A percentile compares a stretch with the other conserved stretches of the same genome.
phyloP scores from a whole-genome alignment of 331 rosid genomes.

The Pyrus hybrid region DNA sequence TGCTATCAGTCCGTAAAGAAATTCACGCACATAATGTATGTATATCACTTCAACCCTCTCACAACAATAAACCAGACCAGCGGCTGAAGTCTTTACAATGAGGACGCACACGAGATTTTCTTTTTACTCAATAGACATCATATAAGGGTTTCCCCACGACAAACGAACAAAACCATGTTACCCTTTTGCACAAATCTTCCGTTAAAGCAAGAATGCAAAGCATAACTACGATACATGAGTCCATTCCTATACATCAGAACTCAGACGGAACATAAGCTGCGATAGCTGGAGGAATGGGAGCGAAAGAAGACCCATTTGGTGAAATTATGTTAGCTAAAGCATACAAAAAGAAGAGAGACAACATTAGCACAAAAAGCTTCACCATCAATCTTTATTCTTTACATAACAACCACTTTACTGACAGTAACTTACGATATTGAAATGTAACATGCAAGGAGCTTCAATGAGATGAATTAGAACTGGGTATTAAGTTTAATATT shows the following conservation, averaged over 20 bases:
- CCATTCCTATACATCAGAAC: not conserved
- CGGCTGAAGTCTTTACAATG: not conserved
- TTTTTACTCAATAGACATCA: not conserved
- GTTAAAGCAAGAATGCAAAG: not conserved
- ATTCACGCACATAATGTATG: too few relatives aligned
- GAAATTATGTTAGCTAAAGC: not conserved
- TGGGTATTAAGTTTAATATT: too few relatives aligned
- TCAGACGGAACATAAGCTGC: not conserved
- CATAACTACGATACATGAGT: not conserved
- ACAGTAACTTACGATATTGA: not conserved
- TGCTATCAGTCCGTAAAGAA: too few relatives aligned
- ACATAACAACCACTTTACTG: not conserved
- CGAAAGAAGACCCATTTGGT: not conserved
- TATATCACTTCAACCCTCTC: not conserved
- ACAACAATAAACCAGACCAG: not conserved
- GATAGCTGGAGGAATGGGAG: not conserved
- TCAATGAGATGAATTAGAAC: slow-evolving; percentile 12
- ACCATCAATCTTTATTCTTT: slow-evolving; percentile 5
- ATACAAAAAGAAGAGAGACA: not conserved
- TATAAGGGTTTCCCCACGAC: not conserved
- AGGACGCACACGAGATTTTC: not conserved
- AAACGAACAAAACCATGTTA: not conserved
- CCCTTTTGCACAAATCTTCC: not conserved
- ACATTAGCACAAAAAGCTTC: not conserved
- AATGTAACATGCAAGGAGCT: not conserved